Base-by-base conservation (phyloP, 768 basidiomycete species). In the Gymnopilus dilepis region DNA sequence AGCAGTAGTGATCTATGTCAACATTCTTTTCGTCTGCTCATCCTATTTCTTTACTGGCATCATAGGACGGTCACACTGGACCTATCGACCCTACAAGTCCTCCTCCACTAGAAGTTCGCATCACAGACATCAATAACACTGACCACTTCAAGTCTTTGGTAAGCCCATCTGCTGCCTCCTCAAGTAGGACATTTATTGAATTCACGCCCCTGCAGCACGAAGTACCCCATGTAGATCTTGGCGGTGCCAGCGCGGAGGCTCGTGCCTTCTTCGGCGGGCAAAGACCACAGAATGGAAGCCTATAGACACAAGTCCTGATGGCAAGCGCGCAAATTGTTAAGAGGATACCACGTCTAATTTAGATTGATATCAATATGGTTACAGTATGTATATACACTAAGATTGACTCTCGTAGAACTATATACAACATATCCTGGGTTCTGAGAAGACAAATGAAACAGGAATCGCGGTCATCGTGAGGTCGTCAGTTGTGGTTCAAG, bases 181-280 rank as follows among this genome's bases (percentile, higher is more conserved):
- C 21, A 13, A 19, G 12, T 31, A 48, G 43, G 11, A 43, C 42
- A 38, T 42, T 37, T 5, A 33, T 19, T 43, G 9, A 8, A 47
- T 56, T 31, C 8, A n/a, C 6, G n/a, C n/a, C n/a, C 7, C 45
- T 58, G 48, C 53, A 64, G 63, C 53, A 64, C 34, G 68, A 68
- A 3, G 58, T 68, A 26, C 62, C 64, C 45, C 63, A 68, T n/a
- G 66, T 62, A 9, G 67, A 59, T 11, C 38, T 69, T 42, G 72
- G 73, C 45, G 72, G 67, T 0, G 64, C 69, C 2, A 70, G 69
- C 28, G 66, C 74, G 1, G 67, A 74, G 50, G 74, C 74, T 24
- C 70, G 70, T 4, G 76, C 75, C 17, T 79, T 77, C 57, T 79
- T 79, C 24, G 76, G 76, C 30, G 76, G 78, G 4, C 40, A 31